Percentiles rank a stretch among this genome's conserved stretches.
phyloP scores from a whole-genome alignment of 352 stramenopile species.

The Phytophthora hybrid region DNA sequence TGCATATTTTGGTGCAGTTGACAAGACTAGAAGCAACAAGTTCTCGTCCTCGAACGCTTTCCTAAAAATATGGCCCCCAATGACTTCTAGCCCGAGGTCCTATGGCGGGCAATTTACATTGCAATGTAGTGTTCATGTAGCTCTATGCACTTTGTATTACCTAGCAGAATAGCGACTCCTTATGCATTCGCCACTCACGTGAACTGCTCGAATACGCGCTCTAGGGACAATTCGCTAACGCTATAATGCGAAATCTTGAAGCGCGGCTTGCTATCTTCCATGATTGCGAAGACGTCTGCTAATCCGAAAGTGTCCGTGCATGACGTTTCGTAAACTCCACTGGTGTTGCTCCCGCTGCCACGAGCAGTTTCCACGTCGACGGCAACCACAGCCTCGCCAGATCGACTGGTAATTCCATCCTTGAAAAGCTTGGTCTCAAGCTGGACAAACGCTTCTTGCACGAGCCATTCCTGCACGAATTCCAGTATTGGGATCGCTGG shows the following conservation, averaged over 20 bases:
- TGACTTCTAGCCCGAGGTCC: background rate
- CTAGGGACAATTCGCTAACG: slow-evolving; percentile 92
- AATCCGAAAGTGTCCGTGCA: slow-evolving; percentile 78
- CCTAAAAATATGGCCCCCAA: slow-evolving; percentile 18
- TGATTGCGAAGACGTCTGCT: slow-evolving; percentile 72
- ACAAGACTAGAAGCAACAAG: slow-evolving; percentile 30
- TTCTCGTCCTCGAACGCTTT: slow-evolving; percentile 36
- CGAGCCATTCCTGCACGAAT: slow-evolving; percentile 83
- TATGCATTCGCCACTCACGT: slow-evolving; percentile 43
- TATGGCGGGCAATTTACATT: too few species aligned
- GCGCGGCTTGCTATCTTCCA: slow-evolving; percentile 80
- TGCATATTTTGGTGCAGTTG: slow-evolving; percentile 12
- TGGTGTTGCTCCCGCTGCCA: slow-evolving; percentile 66
- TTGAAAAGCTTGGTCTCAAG: slow-evolving; percentile 68
- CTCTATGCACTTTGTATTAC: background rate
- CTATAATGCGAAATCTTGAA: slow-evolving; percentile 91
- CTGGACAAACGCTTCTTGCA: slow-evolving; percentile 69
- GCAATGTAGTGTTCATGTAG: too few species aligned
- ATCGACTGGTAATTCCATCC: slow-evolving; percentile 50
- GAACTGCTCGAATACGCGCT: slow-evolving; percentile 95
- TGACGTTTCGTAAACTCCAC: slow-evolving; percentile 70
- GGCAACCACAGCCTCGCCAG: slow-evolving; percentile 51
- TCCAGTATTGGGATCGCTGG: slow-evolving; percentile 52
- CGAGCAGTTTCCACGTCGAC: slow-evolving; percentile 58
- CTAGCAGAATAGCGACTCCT: background rate